phyloP scores from a whole-genome alignment of 164 flowering plant genomes.

The Magnolia sinica region DNA sequence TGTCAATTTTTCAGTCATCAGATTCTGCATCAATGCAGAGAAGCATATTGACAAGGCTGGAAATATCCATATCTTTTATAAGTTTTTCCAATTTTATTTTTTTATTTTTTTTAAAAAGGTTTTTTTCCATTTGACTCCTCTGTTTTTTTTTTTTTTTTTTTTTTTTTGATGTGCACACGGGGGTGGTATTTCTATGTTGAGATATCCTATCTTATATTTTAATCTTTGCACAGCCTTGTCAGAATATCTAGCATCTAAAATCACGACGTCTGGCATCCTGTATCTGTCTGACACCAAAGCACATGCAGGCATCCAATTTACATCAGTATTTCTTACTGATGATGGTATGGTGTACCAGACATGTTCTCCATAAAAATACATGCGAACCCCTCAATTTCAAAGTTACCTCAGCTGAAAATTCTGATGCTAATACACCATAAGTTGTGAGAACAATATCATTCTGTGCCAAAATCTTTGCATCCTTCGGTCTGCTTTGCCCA shows the following conservation, averaged over 20 bases:
- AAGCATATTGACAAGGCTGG: too few relatives aligned
- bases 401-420: slow-evolving; percentile 77
- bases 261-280: neutral
- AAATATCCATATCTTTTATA: too few relatives aligned
- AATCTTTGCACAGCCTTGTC: too few relatives aligned
- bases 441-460: slow-evolving; percentile 86
- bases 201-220: too few relatives aligned
- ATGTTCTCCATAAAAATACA: slow-evolving; percentile 1
- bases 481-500: slow-evolving; percentile 86
- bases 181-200: too few relatives aligned
- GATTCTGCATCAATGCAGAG: neutral
- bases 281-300: neutral
- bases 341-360: neutral
- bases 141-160: too few relatives aligned
- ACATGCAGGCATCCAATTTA: neutral
- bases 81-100: too few relatives aligned
- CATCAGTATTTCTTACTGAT: neutral
- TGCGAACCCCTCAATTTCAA: neutral
- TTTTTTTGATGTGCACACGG: too few relatives aligned
- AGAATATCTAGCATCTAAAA: neutral
- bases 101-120: too few relatives aligned
- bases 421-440: slow-evolving; percentile 88
- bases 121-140: too few relatives aligned
- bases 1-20: neutral
- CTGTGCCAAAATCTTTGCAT: slow-evolving; percentile 68